Percentiles rank a stretch among this genome's conserved stretches.
These are phyloP conservation scores for Colletotrichum sp. DNA, from an alignment of 2,329 filamentous ascomycete genomes.

Conservation along the genomic window DNA sequence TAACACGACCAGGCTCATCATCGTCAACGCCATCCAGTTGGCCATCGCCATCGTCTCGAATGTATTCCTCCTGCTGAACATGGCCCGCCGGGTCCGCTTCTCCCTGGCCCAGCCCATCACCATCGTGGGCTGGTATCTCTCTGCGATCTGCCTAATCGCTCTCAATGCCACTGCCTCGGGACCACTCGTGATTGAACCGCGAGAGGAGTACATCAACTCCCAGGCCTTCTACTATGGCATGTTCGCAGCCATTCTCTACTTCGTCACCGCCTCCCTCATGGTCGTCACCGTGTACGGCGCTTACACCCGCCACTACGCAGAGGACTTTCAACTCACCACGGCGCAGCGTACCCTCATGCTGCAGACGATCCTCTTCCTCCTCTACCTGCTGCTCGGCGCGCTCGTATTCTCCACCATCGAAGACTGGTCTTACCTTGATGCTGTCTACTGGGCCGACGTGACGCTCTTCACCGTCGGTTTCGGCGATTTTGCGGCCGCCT, in stretches of 20 bases:
- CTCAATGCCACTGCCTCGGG: conserved; percentile 71
- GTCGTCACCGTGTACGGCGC: conserved; percentile 83
- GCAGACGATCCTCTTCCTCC: conserved; percentile 85
- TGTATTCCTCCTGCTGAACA: conserved; percentile 83
- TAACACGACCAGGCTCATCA: conserved; percentile 60
- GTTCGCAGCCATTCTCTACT: conserved; percentile 80
- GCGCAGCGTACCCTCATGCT: conserved; percentile 88
- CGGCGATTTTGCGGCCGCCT: conserved; percentile 57
- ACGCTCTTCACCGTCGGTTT: conserved; percentile 70
- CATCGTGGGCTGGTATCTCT: conserved; percentile 78
- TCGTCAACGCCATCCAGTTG: conserved; percentile 80
- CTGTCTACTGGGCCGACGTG: conserved; percentile 80
- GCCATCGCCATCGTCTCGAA: conserved; percentile 80
- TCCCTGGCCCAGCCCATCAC: conserved; percentile 83
- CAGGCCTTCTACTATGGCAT: conserved; percentile 90
- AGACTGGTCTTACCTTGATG: conserved; percentile 77
- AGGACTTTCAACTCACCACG: conserved; percentile 79
- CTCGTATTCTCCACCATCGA: conserved; percentile 77
- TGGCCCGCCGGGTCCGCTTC: conserved; percentile 81
- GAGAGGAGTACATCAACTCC: conserved; percentile 66
- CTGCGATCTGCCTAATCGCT: conserved; percentile 68
- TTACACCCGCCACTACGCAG: conserved; percentile 70
- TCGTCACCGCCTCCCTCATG: conserved; percentile 78
- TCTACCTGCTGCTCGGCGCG: conserved; percentile 81
- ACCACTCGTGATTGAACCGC: conserved; percentile 48